Conservation (phyloP, 257 asterid genomes). For the Solanum chilense region DNA sequence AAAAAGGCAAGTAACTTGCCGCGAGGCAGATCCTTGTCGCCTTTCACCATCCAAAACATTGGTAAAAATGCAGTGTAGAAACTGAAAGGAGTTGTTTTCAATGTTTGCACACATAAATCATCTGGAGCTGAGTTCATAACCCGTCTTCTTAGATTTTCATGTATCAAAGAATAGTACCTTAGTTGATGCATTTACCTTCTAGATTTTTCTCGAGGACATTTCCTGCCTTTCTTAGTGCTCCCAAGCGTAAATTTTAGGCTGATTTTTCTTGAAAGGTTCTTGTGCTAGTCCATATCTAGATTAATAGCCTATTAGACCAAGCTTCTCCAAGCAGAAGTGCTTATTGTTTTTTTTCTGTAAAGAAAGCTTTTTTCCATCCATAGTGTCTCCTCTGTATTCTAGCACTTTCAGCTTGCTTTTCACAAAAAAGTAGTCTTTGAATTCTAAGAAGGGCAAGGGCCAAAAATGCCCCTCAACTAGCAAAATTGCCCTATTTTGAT, state of each 20-base stretch:
- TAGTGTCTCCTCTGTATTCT: background rate
- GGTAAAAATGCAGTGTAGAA: background rate
- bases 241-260: background rate
- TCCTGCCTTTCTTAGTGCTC: background rate
- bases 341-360: no score
- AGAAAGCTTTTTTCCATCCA: background rate
- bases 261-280: background rate
- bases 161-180: background rate
- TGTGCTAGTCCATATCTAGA: background rate
- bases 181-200: background rate
- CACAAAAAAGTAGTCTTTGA: background rate
- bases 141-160: background rate
- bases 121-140: background rate
- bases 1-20: background rate
- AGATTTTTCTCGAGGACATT: background rate
- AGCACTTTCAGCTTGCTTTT: background rate
- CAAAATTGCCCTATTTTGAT: background rate
- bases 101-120: background rate
- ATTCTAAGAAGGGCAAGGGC: background rate
- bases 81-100: background rate
- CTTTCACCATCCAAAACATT: background rate
- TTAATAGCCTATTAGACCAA: background rate
- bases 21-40: background rate
- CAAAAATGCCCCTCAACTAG: background rate
- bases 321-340: background rate